These are phyloP conservation scores for Jimgerdemannia lactiflua DNA, from an alignment of 192 early-diverging fungal species.

Conservation along the genomic window DNA sequence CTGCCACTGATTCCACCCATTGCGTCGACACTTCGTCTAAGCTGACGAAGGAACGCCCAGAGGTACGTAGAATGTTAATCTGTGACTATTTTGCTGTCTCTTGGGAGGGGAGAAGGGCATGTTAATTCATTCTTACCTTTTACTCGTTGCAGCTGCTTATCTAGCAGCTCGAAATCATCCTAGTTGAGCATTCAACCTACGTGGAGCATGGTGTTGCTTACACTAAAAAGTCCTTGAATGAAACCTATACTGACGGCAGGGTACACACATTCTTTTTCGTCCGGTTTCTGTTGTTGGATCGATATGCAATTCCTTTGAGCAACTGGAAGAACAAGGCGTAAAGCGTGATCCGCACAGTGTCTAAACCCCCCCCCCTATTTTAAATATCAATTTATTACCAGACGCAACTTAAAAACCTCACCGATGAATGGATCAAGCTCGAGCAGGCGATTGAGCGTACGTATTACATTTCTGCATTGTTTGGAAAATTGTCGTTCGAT, in stretches of 20 bases:
- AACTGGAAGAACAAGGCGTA: no score
- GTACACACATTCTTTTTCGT: constrained; percentile 3
- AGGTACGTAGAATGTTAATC: background rate
- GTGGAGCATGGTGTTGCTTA: constrained; percentile 31
- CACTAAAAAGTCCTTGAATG: constrained; percentile 30
- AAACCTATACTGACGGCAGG: constrained; percentile 28
- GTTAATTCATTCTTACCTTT: background rate
- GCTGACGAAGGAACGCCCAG: constrained; percentile 17
- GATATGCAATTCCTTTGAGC: background rate
- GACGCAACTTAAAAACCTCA: background rate
- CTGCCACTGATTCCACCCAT: constrained; percentile 19
- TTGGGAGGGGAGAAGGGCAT: background rate
- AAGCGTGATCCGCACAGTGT: no score
- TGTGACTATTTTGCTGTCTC: background rate
- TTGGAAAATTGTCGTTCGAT: no score
- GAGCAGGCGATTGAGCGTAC: background rate
- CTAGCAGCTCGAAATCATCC: constrained; percentile 29
- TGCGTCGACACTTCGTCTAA: constrained; percentile 8
- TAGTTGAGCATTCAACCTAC: constrained; percentile 36
- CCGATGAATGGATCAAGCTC: background rate
- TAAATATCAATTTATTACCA: background rate
- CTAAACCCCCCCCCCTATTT: no score
- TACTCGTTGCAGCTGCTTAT: background rate
- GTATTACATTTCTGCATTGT: background rate
- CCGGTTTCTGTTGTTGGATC: no score